These are phyloP conservation scores for Phytophthora constricta DNA, from an alignment of 352 stramenopile species.

Conservation along the genomic window DNA sequence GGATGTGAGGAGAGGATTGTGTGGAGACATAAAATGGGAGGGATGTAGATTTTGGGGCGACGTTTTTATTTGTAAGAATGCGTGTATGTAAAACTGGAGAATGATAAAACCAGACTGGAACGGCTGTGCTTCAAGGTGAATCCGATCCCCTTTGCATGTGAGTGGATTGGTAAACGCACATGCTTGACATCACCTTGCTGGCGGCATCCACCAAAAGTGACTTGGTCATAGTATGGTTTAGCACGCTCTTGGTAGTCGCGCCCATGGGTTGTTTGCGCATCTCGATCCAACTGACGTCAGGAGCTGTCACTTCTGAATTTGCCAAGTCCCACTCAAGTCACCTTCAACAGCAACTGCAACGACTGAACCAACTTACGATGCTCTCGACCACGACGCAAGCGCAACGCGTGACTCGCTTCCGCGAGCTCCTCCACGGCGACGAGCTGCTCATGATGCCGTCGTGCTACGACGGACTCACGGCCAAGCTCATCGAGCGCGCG, in stretches of 20 bases:
- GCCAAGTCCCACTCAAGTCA: neutral
- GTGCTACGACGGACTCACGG: constrained; percentile 93
- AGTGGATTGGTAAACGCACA: constrained; percentile 22
- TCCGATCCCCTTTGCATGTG: constrained; percentile 5
- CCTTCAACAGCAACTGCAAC: neutral
- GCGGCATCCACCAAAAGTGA: constrained; percentile 24
- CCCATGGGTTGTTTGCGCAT: constrained; percentile 30
- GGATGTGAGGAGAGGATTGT: too few species aligned
- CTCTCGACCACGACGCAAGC: constrained; percentile 43
- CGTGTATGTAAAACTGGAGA: neutral
- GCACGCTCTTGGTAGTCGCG: too few species aligned
- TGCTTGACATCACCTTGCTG: too few species aligned
- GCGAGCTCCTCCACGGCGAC: constrained; percentile 52
- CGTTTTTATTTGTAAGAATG: too few species aligned
- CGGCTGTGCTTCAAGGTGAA: neutral
- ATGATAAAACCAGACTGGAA: too few species aligned
- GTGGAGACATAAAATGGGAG: neutral
- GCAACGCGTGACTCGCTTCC: constrained; percentile 52
- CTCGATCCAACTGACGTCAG: constrained; percentile 10
- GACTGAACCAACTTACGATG: constrained; percentile 1
- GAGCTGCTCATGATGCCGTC: constrained; percentile 85
- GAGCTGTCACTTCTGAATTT: constrained; percentile 4
- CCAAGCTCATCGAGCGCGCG: constrained; percentile 86
- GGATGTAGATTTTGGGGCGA: neutral
- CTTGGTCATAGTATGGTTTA: too few species aligned